Evolutionary conservation across 192 early-diverging fungal species (phyloP), one percentile per base, ranked within the genome.

Genomic region (Backusella tarrabulga): DNA sequence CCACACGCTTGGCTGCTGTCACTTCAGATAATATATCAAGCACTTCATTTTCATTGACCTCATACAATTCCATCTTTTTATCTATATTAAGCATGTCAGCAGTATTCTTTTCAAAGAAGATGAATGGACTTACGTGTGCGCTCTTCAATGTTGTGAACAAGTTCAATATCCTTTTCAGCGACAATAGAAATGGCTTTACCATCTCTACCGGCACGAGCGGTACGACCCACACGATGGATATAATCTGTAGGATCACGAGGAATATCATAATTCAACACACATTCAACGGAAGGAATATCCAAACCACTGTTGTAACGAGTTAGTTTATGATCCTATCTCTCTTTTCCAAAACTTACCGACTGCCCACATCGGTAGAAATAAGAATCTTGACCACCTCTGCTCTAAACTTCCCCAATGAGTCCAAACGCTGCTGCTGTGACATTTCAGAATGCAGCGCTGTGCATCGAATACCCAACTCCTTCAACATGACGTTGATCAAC

Each of bases 171-270:
- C 21, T 89, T 86, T 83, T 97, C 95, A 0, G 93, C 85, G 40
- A 97, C 92, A 36, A 99, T 89, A 0, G 97, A 94, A 26, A 99
- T 73, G 6, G 98, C 92, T 46, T 92, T 83, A 82, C 98, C 98
- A 34, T 93, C 96, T 36, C 95, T 81, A 12, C 98, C 97, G 1
- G 98, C 98, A 85, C 98, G 90, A 17, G 98, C 98, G 6, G 98
- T 99, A 85, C 98, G 93, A 68, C 98, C 98, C 6, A 99, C 96
- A 36, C 98, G 88, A 81, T 99, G 98, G 73, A 99, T 95, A 74
- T 99, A 99, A 80, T 97, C 97, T 50, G 96, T 94, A 7, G 97
- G 93, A 81, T 97, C 95, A 6, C 94, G 89, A 9, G 98, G 97
- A 23, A 99, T 89, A 79, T 99, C 95, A 84, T 94, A 97, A 76